Evolutionary conservation across 2,329 filamentous ascomycete genomes (phyloP).

Genomic region (Nemania sp.): DNA sequence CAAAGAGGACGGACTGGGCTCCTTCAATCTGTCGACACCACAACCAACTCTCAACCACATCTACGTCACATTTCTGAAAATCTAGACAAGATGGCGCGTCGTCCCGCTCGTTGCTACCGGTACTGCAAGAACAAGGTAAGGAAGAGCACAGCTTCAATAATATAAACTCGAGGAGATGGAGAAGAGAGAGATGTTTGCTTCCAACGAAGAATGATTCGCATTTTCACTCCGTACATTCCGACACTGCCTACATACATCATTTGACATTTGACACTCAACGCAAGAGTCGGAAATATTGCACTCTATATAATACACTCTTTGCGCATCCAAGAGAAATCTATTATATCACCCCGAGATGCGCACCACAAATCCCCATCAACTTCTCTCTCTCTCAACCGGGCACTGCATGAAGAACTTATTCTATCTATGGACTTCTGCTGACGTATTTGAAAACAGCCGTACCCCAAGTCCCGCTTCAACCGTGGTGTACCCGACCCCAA

Average conservation of each 20-base stretch:
- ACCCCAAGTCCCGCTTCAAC: constrained; percentile 99
- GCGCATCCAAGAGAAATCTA: background rate
- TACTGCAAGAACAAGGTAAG: constrained; percentile 99
- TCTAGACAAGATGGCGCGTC: constrained; percentile 95
- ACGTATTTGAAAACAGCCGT: constrained; percentile 80
- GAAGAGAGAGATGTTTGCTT: background rate
- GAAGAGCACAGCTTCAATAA: background rate
- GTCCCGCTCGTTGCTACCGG: constrained; percentile 99
- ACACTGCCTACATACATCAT: background rate
- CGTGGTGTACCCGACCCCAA: constrained; percentile 91
- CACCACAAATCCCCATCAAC: background rate
- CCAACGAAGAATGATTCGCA: background rate
- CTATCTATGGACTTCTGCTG: constrained; percentile 57
- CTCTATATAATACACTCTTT: background rate
- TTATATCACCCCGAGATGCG: background rate
- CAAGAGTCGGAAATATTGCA: constrained; percentile 5
- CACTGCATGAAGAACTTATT: background rate
- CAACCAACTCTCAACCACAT: constrained; percentile 49
- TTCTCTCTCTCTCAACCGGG: background rate
- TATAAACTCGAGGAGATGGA: background rate
- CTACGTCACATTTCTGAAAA: constrained; percentile 58
- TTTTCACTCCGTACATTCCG: background rate
- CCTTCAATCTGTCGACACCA: constrained; percentile 48
- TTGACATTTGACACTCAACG: background rate
- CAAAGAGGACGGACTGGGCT: constrained; percentile 50